Conservation (phyloP, 1,284 basidiomycete genomes). For the Cryptococcus sp. region DNA sequence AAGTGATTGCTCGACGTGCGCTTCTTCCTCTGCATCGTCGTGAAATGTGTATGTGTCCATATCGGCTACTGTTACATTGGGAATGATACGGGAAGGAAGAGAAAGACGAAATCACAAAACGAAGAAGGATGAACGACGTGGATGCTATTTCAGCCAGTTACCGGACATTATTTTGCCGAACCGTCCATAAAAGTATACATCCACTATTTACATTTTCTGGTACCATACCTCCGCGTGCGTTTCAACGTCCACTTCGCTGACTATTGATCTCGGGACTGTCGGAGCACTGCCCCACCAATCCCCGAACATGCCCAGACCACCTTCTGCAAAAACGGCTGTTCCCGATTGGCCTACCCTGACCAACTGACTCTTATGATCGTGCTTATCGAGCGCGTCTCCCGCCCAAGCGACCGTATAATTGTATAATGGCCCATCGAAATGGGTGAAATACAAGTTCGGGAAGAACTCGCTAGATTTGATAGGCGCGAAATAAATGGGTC, state of each 20-base stretch:
- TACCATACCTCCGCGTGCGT: slow-evolving; percentile 33
- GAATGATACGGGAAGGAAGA: too few species aligned
- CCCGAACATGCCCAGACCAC: slow-evolving; percentile 27
- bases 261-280: slow-evolving; percentile 7
- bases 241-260: slow-evolving; percentile 14
- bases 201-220: not conserved
- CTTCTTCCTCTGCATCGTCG: not conserved
- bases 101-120: too few species aligned
- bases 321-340: slow-evolving; percentile 13
- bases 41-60: too few species aligned
- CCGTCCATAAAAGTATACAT: too few species aligned
- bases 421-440: slow-evolving; percentile 22
- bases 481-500: slow-evolving; percentile 15
- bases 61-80: too few species aligned
- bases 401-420: slow-evolving; percentile 11
- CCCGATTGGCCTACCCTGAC: slow-evolving; percentile 6
- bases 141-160: too few species aligned
- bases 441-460: slow-evolving; percentile 20
- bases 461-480: slow-evolving; percentile 17
- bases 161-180: too few species aligned
- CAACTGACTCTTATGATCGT: slow-evolving; percentile 1
- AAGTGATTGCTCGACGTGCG: not conserved
- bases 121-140: too few species aligned
- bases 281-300: slow-evolving; percentile 27
- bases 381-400: not conserved